Evolutionary conservation across 257 asterid species (phyloP).

Genomic region (Nyctanthes arbortristis): DNA sequence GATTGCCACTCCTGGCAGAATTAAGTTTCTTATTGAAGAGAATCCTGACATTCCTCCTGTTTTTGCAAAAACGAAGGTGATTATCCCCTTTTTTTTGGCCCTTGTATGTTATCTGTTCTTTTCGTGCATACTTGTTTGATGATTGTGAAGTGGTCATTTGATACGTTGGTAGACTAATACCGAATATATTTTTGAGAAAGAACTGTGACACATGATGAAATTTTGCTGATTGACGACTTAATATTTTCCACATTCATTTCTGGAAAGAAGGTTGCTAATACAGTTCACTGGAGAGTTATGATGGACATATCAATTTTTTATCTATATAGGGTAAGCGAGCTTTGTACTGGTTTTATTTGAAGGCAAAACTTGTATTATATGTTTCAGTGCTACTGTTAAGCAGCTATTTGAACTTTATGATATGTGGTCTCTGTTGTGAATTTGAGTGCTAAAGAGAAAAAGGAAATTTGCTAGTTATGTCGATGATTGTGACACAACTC

Average conservation of each 20-base stretch:
- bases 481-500: constrained; percentile 3
- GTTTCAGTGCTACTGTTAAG: background rate
- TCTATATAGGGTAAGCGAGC: background rate
- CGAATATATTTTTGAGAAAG: background rate
- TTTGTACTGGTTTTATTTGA: constrained; percentile 4
- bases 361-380: background rate
- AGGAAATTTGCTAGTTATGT: constrained; percentile 7
- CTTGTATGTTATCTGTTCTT: background rate
- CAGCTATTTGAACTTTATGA: constrained; percentile 11
- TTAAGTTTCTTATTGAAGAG: constrained; percentile 77
- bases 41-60: constrained; percentile 79
- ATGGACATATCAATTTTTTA: too few relatives aligned
- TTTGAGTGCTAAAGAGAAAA: too few relatives aligned
- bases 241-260: background rate
- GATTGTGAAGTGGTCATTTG: background rate
- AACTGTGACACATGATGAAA: background rate
- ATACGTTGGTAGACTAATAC: background rate
- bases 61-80: constrained; percentile 79
- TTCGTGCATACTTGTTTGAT: background rate
- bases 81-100: background rate
- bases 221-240: constrained; percentile 6
- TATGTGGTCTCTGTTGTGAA: background rate
- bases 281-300: too few relatives aligned
- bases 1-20: constrained; percentile 94
- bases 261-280: constrained; percentile 1